Evolutionary conservation across 495 filamentous ascomycete species (phyloP), one percentile per base, ranked within the genome.

Genomic region (Beverwykella pulmonaria): DNA sequence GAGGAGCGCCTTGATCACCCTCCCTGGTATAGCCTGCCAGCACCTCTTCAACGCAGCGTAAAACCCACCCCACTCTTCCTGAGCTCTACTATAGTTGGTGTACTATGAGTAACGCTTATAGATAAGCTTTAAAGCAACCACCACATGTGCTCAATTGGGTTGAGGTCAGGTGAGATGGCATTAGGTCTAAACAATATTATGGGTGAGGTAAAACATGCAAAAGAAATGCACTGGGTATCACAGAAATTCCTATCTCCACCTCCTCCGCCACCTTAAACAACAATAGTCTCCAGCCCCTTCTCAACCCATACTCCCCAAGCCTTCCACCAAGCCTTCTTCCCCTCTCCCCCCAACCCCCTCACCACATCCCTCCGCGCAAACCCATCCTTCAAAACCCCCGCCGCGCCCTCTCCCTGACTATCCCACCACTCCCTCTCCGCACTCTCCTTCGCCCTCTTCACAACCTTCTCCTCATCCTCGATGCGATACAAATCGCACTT

Each of bases 401-500:
- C 17, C 2, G 39, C 53, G 60, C 80, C 80, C 25, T 78, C 71
- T 19, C 82, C 84, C 73, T 93, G 88, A 27, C 82, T 83, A 65
- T 87, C 83, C 54, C 84, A 83, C 92, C 94, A 98, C 75, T 86
- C 88, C 49, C 80, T 81, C 77, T 97, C 94, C 8, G 92, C 94
- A 70, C 84, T 84, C 72, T 88, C 85, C 50, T 86, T 90, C 1
- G 94, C 94, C 62, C 85, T 81, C 34, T 84, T 80, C 17, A 95
- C 85, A 26, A 91, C 88, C 49, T 78, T 80, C 50, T 95, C 92
- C 70, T 92, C 92, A 73, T 97, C 87, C 80, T 97, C 94, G 19
- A 82, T 81, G 63, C 88, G 84, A 80, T 96, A 98, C 44, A 98
- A 81, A 75, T 97, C 93, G 76, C 94, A 98, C 75, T 87, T 88